Percentiles rank a stretch among this genome's conserved stretches.
phyloP scores from a whole-genome alignment of 2,329 filamentous ascomycete species.

The Aspergillus clavatus region DNA sequence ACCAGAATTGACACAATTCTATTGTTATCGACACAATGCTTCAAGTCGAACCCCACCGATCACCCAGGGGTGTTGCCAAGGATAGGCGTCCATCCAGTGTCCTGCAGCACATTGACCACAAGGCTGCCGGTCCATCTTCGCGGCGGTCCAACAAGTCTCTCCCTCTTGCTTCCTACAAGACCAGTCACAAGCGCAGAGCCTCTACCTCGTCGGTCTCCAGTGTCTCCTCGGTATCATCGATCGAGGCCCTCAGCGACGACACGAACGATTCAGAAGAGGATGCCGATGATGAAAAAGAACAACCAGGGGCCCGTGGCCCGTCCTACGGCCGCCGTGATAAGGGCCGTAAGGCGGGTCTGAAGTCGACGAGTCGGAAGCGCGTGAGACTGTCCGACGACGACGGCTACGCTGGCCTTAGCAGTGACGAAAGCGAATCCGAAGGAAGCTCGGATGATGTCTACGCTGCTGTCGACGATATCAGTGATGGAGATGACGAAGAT shows the following conservation, averaged over 20 bases:
- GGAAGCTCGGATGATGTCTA: slow-evolving; percentile 63
- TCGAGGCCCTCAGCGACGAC: slow-evolving; percentile 35
- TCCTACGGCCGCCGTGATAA: slow-evolving; percentile 36
- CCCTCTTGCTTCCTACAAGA: slow-evolving; percentile 16
- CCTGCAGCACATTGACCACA: slow-evolving; percentile 22
- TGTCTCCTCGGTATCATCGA: slow-evolving; percentile 35
- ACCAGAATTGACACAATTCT: slow-evolving; percentile 14
- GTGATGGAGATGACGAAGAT: slow-evolving; percentile 74
- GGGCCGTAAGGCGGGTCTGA: slow-evolving; percentile 40
- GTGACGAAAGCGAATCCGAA: slow-evolving; percentile 30
- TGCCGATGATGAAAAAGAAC: slow-evolving; percentile 42
- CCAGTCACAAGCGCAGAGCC: slow-evolving; percentile 32
- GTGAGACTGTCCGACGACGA: slow-evolving; percentile 33
- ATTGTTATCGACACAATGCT: slow-evolving; percentile 18
- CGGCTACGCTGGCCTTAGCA: slow-evolving; percentile 28
- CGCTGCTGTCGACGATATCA: slow-evolving; percentile 72
- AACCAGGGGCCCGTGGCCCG: slow-evolving; percentile 38
- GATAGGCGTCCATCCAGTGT: slow-evolving; percentile 16
- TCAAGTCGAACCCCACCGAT: slow-evolving; percentile 25
- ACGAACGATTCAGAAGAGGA: slow-evolving; percentile 36
- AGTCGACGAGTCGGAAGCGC: slow-evolving; percentile 30
- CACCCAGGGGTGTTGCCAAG: slow-evolving; percentile 23
- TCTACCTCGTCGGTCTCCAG: slow-evolving; percentile 35
- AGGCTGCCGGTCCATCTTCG: slow-evolving; percentile 17
- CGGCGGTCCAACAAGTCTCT: slow-evolving; percentile 24